Conservation (phyloP, 2,329 filamentous ascomycete genomes). For the Ophiostoma sp. region DNA sequence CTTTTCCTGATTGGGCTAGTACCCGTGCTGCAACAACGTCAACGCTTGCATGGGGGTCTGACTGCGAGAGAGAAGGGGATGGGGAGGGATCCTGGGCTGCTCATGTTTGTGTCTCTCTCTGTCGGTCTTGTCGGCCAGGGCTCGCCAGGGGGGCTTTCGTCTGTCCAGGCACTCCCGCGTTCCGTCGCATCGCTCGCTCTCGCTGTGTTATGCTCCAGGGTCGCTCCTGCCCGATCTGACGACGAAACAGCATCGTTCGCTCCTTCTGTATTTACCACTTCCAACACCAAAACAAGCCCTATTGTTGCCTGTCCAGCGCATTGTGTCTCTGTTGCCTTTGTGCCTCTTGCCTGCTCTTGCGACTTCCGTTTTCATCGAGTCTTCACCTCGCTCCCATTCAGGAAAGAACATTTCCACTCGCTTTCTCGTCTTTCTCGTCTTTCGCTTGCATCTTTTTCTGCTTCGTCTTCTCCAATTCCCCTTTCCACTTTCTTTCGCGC, state of each 20-base stretch:
- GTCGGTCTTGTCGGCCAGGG: background rate
- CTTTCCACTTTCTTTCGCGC: background rate
- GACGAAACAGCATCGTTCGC: background rate
- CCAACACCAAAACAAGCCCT: background rate
- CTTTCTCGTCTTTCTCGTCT: background rate
- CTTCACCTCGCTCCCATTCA: background rate
- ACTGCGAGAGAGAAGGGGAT: background rate
- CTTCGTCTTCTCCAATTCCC: background rate
- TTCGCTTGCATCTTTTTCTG: background rate
- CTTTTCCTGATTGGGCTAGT: constrained; percentile 15
- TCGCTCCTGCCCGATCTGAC: constrained; percentile 5
- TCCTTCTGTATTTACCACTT: constrained; percentile 5
- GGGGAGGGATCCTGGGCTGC: background rate
- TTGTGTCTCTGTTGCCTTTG: no score
- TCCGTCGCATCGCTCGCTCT: constrained; percentile 2
- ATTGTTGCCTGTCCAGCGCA: background rate
- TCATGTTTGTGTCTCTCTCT: constrained; percentile 1
- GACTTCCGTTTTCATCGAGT: background rate
- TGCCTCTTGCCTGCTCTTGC: background rate
- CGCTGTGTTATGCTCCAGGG: background rate
- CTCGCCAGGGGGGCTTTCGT: background rate
- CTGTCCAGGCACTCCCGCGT: constrained; percentile 1
- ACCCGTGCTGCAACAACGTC: constrained; percentile 14
- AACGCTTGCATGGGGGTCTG: constrained; percentile 19
- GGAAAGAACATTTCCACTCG: background rate